Evolutionary conservation across 176 grass and related monocot species (phyloP), one percentile per base, ranked within the genome.

Genomic region (Eleusine coracana): DNA sequence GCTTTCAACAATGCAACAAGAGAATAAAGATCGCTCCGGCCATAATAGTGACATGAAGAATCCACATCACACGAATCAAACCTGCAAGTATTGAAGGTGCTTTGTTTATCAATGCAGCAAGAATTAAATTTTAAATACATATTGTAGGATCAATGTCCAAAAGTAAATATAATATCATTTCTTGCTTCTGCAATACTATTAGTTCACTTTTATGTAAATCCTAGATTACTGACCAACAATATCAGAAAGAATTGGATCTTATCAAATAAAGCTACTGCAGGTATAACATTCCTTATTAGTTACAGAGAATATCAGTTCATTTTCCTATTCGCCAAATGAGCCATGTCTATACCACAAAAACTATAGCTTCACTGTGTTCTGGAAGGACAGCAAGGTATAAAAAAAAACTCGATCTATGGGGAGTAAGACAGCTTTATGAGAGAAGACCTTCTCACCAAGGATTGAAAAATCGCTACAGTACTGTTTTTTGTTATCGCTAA

Each of bases 1-100:
- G 85, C 38, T 51, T 63, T 87, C 86, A 99, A 65, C 66, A 89
- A 73, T 73, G 48, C 61, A 23, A 96, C 73, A 94, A 99, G 80
- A 72, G 80, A 77, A 71, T 80, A 83, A 70, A 89, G 69, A 90
- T 99, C 93, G 10, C 44, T 80, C 75, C 84, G 89, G 74, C 77
- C 79, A 87, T 99, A 99, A 88, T 94, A 94, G 77, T 86, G 77
- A 74, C 91, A 99, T 81, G 87, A 69, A 60, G 86, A 65, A 71
- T 81, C 81, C 21, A 13, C 68, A 49, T 90, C 89, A 74, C 68
- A 94, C 81, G 91, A 90, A 40, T 99, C 91, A 74, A 89, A 78
- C 84, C 97, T 99, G 97, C 79, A 99, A 85, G 34, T 81, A 70
- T 58, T 88, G 31, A 75, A 85, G 28, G 31, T 75, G 10, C 14